Conservation (phyloP, 2,329 filamentous ascomycete species). For the Sclerotinia glacialis region DNA sequence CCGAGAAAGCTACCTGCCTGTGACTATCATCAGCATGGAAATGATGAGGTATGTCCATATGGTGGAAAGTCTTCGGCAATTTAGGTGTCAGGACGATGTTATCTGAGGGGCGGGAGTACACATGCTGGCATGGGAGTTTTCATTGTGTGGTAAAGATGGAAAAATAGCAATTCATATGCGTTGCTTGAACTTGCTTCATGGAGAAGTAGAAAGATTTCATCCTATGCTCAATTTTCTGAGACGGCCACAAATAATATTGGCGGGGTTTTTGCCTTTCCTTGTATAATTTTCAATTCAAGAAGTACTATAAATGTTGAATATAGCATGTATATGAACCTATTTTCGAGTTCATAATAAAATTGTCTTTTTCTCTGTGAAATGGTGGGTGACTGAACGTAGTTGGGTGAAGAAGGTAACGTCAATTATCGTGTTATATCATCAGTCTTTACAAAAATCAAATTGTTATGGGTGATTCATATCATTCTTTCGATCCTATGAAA, state of each 20-base stretch:
- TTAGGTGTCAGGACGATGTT: no score
- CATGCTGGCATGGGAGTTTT: background rate
- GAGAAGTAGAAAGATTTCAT: background rate
- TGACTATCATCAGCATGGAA: background rate
- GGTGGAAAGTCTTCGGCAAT: background rate
- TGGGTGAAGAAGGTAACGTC: background rate
- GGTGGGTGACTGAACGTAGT: no score
- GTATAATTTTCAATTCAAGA: no score
- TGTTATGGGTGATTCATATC: background rate
- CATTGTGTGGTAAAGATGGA: background rate
- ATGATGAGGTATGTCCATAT: background rate
- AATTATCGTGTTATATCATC: background rate
- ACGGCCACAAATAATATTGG: background rate
- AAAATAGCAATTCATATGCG: background rate
- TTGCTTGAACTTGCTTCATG: no score
- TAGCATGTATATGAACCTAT: background rate
- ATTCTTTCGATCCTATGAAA: background rate
- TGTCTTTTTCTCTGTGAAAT: background rate
- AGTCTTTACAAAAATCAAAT: background rate
- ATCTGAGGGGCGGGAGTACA: background rate
- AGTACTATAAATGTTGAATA: background rate
- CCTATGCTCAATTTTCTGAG: background rate
- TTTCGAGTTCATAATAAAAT: background rate
- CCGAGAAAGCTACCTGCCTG: background rate
- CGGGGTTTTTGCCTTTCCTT: background rate